Base-by-base conservation (phyloP, 306 rosid species). In the Quillaja saponaria region DNA sequence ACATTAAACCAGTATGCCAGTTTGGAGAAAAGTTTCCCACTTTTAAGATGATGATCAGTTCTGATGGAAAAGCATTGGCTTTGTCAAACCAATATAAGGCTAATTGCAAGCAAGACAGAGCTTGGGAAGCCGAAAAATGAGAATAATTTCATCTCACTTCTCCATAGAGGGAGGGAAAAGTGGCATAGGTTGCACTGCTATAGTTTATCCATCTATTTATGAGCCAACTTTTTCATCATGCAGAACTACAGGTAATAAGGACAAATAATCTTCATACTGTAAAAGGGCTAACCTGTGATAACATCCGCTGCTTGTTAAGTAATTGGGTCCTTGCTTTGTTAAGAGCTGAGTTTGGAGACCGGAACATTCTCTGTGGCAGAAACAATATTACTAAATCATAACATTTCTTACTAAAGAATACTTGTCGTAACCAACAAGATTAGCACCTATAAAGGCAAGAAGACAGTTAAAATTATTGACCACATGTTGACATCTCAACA, bases 281-380 rank as follows among this genome's bases (percentile, higher is more conserved):
- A 44, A 72, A 50, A 67, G 66, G 41, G 38, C 78, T 48, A 69
- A 92, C 98, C 95, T 81, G 89, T 0, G 96, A 82, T 25, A 79
- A 55, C 84, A 83, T 57, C 71, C 96, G 82, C 75, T 86, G 90
- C 82, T 85, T 86, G 62, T 92, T 89, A 33, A 88, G 90, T 10
- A 55, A 81, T 61, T 78, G 96, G 57, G 96, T 85, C 85, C 95
- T 88, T 45, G 90, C 96, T 81, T 92, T 92, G 74, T 80, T 92
- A 73, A 70, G 51, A 67, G 69, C 74, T 0, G 99, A 92, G 78
- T 92, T 92, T 39, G 99, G 95, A 46, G 99, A 92, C 76, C 52
- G 81, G 34, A 51, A 84, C 90, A 92, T 55, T 69, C 99, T 86
- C 99, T 92, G 94, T 67, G 40, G 10, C 39, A 50, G 47, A 46